These are phyloP conservation scores for Candida coleopterorum DNA, from an alignment of 805 yeast species.

Conservation along the genomic window DNA sequence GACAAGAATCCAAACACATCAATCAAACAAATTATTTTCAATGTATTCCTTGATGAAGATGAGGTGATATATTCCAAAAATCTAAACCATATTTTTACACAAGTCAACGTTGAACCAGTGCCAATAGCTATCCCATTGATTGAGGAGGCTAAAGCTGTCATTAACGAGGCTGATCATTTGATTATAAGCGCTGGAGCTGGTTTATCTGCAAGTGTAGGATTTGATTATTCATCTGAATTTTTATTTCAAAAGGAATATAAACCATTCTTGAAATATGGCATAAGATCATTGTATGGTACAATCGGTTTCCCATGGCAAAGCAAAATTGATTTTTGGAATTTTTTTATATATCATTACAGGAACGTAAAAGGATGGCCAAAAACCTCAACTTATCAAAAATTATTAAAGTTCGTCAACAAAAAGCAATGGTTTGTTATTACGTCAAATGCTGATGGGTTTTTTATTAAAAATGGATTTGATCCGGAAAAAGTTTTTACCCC, in stretches of 20 bases:
- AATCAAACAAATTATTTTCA: constrained; percentile 5
- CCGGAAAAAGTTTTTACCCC: constrained; percentile 1
- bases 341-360: constrained; percentile 5
- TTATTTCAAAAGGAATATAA: constrained; percentile 3
- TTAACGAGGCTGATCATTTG: constrained; percentile 1
- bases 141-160: neutral
- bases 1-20: neutral
- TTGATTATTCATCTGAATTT: constrained; percentile 4
- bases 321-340: constrained; percentile 4
- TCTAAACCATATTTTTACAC: neutral
- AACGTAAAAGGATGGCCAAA: constrained; percentile 1
- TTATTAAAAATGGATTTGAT: constrained; percentile 6
- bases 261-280: constrained; percentile 3
- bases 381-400: constrained; percentile 1
- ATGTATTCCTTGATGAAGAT: constrained; percentile 6
- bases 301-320: constrained; percentile 6
- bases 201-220: constrained; percentile 6
- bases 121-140: neutral
- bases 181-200: constrained; percentile 8
- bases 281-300: constrained; percentile 5
- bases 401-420: neutral
- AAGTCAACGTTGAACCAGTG: neutral
- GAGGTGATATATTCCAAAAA: neutral
- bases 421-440: constrained; percentile 4
- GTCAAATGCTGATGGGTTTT: constrained; percentile 8